Evolutionary conservation across 495 filamentous ascomycete species (phyloP).

Genomic region (Hypoxylon lenormandii): DNA sequence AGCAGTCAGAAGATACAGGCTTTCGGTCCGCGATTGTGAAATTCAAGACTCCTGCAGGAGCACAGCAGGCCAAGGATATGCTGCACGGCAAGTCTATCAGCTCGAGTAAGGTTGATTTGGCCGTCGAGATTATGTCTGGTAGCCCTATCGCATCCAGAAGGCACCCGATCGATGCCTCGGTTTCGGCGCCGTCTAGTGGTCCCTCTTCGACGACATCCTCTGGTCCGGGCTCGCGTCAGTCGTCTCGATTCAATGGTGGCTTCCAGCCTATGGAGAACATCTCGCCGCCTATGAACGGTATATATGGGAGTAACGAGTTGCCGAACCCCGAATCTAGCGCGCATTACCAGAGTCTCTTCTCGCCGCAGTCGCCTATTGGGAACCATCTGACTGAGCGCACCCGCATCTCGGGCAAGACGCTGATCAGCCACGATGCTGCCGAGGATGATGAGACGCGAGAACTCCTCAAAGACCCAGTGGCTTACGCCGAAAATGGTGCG

Average conservation of each 20-base stretch:
- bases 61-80: slow-evolving; percentile 78
- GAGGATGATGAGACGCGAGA: slow-evolving; percentile 88
- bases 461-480: slow-evolving; percentile 83
- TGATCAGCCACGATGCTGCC: slow-evolving; percentile 82
- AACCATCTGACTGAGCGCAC: slow-evolving; percentile 77
- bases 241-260: slow-evolving; percentile 80
- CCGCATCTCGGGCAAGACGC: slow-evolving; percentile 79
- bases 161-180: slow-evolving; percentile 55
- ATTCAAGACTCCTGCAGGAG: slow-evolving; percentile 77
- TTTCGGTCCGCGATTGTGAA: slow-evolving; percentile 79
- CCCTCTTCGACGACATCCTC: slow-evolving; percentile 68
- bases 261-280: slow-evolving; percentile 80
- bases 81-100: slow-evolving; percentile 84
- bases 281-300: slow-evolving; percentile 71
- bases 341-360: slow-evolving; percentile 80
- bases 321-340: slow-evolving; percentile 70
- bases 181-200: slow-evolving; percentile 55
- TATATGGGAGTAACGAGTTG: slow-evolving; percentile 69
- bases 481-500: slow-evolving; percentile 82
- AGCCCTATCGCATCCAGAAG: slow-evolving; percentile 56
- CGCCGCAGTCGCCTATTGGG: slow-evolving; percentile 83
- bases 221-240: slow-evolving; percentile 71
- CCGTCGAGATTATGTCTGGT: slow-evolving; percentile 76
- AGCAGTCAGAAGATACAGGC: slow-evolving; percentile 75
- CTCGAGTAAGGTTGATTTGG: slow-evolving; percentile 78